phyloP scores from a whole-genome alignment of 768 basidiomycete genomes.

The Amanita exitialis region DNA sequence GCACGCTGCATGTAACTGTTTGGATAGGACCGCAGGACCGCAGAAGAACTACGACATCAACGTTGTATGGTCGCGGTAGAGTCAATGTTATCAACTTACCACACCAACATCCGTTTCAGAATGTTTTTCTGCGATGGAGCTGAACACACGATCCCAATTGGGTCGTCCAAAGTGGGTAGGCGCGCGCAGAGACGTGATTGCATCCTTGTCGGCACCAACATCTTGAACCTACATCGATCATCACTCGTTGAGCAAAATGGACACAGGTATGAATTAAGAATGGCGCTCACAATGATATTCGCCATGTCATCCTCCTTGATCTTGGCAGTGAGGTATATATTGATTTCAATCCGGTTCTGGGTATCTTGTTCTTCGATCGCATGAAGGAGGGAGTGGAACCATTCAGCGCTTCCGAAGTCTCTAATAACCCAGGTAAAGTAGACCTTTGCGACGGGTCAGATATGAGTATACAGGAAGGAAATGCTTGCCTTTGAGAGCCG shows the following conservation, averaged over 20 bases:
- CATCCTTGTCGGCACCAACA: constrained; percentile 88
- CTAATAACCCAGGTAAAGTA: constrained; percentile 96
- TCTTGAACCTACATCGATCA: constrained; percentile 54
- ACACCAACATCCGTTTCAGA: constrained; percentile 87
- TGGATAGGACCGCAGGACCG: constrained; percentile 66
- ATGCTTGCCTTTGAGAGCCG: constrained; percentile 65
- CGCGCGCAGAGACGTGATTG: constrained; percentile 79
- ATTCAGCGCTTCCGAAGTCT: constrained; percentile 82
- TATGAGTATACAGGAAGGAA: background rate
- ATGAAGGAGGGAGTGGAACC: constrained; percentile 90
- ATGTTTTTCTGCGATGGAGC: constrained; percentile 71
- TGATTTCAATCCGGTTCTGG: constrained; percentile 82
- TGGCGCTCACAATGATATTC: constrained; percentile 60
- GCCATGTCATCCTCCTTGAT: constrained; percentile 90
- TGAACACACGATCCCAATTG: constrained; percentile 73
- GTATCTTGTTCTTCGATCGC: constrained; percentile 92
- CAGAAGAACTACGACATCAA: constrained; percentile 60
- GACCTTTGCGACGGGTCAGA: constrained; percentile 25
- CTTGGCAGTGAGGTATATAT: constrained; percentile 86
- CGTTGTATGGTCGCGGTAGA: background rate
- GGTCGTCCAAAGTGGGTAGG: constrained; percentile 92
- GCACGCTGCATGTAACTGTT: constrained; percentile 61
- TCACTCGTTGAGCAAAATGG: background rate
- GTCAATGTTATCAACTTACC: constrained; percentile 27
- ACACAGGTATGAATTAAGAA: background rate